Evolutionary conservation across 2,329 filamentous ascomycete genomes (phyloP), one percentile per base, ranked within the genome.

Genomic region (Coniella lustricola): DNA sequence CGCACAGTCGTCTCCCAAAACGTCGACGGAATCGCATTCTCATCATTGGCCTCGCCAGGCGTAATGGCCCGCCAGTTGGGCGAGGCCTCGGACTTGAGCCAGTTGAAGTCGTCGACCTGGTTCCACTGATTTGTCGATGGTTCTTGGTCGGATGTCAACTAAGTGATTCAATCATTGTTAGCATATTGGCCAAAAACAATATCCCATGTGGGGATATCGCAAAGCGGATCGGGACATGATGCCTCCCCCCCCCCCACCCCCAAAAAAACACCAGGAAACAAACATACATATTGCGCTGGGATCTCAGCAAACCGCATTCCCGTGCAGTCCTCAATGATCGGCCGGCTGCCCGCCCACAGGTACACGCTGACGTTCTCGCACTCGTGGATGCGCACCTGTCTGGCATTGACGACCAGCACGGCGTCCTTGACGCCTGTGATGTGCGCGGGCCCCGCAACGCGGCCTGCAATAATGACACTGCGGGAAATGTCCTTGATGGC

Each of bases 31-130:
- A 91, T 67, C 12, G 16, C 36, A 3, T 8, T 44, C 20, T 76
- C 75, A 47, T 83, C 70, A 1, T 72, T 71, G 45, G 81, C 75
- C 5, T 29, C 25, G 10, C 25, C 25, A 29, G 25, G 10, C 1
- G 79, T 71, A 18, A 97, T 58, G 2, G 88, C 67, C 31, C 73
- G 79, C 89, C 91, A 98, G 62, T 98, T 90, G 2, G 93, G 93
- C 61, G 88, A 96, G 25, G 81, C 80, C 50, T 87, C 88, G 14
- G 79, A 75, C 65, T 90, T 94, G 54, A 96, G 77, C 93, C 93
- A 97, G 68, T 95, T 95, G 74, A 98, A 98, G 64, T 98, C 93
- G 64, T 97, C 88, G 14, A 97, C 87, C 59, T 93, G 82, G 57
- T 90, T 78, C 88, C 89, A 98, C 59, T 85, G 79, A 62, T 95